phyloP scores from a whole-genome alignment of 116 monocot species.

The Phalaenopsis hybrid region DNA sequence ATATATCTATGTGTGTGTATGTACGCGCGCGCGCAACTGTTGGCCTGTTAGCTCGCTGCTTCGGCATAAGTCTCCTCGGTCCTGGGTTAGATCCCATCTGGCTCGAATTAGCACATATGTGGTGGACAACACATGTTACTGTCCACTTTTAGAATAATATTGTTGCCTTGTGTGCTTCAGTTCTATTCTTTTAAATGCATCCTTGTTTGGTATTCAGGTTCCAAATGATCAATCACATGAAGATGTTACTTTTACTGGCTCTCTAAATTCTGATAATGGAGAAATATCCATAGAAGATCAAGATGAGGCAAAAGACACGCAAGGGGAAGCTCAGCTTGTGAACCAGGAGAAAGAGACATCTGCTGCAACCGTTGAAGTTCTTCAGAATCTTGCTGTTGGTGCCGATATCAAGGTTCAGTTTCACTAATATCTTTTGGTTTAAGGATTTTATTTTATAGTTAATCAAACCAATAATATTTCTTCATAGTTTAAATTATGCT shows the following conservation, averaged over 20 bases:
- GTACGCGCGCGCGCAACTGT: too few relatives aligned
- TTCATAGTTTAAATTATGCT: background rate
- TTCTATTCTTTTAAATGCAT: background rate
- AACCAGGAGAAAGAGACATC: slow-evolving; percentile 46
- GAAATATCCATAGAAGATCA: slow-evolving; percentile 49
- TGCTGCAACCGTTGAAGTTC: slow-evolving; percentile 77
- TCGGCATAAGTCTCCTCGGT: too few relatives aligned
- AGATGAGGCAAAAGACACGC: slow-evolving; percentile 53
- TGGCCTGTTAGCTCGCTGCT: too few relatives aligned
- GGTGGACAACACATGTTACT: too few relatives aligned
- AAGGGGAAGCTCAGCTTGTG: slow-evolving; percentile 70
- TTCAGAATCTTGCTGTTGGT: slow-evolving; percentile 88
- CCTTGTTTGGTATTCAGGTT: slow-evolving; percentile 25
- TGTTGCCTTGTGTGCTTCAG: background rate
- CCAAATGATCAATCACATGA: slow-evolving; percentile 11
- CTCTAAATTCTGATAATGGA: slow-evolving; percentile 29
- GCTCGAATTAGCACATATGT: too few relatives aligned
- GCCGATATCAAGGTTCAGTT: slow-evolving; percentile 86
- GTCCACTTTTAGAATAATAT: background rate
- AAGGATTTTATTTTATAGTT: background rate
- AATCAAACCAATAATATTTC: background rate
- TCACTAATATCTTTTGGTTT: background rate
- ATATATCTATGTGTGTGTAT: too few relatives aligned
- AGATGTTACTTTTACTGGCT: slow-evolving; percentile 25
- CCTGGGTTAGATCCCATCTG: too few relatives aligned